Base-by-base conservation (phyloP, 495 filamentous ascomycete genomes). In the Cercophora sp. region DNA sequence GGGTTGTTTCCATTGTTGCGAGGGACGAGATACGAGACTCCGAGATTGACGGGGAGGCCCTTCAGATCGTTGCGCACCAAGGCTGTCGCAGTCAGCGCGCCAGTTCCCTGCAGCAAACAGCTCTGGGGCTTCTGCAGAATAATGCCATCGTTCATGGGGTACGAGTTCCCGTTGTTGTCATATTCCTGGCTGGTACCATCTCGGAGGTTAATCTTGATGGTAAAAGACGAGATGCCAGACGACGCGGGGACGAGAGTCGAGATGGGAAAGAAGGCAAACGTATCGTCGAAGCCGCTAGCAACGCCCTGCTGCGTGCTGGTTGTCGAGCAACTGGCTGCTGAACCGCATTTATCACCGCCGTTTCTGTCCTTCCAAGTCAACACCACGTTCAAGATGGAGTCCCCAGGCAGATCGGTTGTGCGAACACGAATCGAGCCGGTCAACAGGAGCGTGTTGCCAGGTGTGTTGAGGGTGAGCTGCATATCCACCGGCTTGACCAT, bases 311-410 rank as follows among this genome's bases (percentile, higher is more conserved):
- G 48, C 15, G 63, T 69, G 4, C 74, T 67, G 4, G 64, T 68
- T 26, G 76, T 73, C n/a, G 69, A 66, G 48, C 77, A 76, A 13
- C 58, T 61, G 37, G 58, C 64, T 18, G 58, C 42, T 2, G 56
- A 69, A 11, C 72, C 70, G 24, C 73, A 76, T 36, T 91, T 95
- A 69, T 92, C 96, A 2, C 90, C 92, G 60, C 94, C 95, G 67
- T 91, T 91, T 59, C 87, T 86, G 65, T 96, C 94, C 73, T 94
- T 95, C 78, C 96, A 96, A 27, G 93, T 74, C 1, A 83, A 78
- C 3, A 85, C 81, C 56, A 97, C 34, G 37, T 68, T 67, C 27
- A 56, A 47, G 50, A 75, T 64, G 24, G 59, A 56, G 31, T 56
- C 58, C 5, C 40, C 53, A 8, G 65, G 69, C 23, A 69, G 47